Conservation (phyloP, 1,284 basidiomycete genomes). For the Acaromyces ingoldii region DNA sequence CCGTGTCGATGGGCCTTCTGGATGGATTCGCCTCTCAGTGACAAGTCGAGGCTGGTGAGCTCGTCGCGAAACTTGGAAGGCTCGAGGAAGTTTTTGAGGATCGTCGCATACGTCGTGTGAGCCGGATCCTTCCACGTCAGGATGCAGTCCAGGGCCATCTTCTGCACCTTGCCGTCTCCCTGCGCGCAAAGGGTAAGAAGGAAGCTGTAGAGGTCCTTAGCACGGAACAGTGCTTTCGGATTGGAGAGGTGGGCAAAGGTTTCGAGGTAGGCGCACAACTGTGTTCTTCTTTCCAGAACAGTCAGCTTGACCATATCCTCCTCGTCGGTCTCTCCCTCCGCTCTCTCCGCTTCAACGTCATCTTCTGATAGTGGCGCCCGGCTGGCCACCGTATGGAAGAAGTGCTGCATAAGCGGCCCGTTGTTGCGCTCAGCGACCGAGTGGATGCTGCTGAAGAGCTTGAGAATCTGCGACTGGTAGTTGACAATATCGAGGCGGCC, state of each 20-base stretch:
- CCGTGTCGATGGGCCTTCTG: conserved; percentile 64
- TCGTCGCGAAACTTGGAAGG: conserved; percentile 84
- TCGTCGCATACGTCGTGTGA: conserved; percentile 65
- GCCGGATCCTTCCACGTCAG: conserved; percentile 74
- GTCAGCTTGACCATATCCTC: conserved; percentile 10
- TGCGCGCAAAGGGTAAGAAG: conserved; percentile 77
- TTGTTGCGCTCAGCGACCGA: conserved; percentile 35
- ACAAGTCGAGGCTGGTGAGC: conserved; percentile 62
- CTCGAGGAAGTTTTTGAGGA: conserved; percentile 70
- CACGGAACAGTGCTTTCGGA: conserved; percentile 75
- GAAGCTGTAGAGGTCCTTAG: conserved; percentile 64
- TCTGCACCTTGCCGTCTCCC: conserved; percentile 75
- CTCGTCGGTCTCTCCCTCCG: not conserved
- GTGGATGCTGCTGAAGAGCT: conserved; percentile 25
- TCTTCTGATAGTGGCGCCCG: conserved; percentile 20
- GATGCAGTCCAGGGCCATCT: conserved; percentile 71
- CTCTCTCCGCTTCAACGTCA: conserved; percentile 13
- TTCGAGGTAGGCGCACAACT: conserved; percentile 61
- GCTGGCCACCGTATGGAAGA: conserved; percentile 29
- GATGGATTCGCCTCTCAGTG: conserved; percentile 55
- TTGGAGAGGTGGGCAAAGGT: conserved; percentile 85
- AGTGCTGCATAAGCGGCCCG: conserved; percentile 28
- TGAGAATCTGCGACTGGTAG: conserved; percentile 40
- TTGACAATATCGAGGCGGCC: conserved; percentile 38
- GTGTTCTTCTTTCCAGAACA: conserved; percentile 26